Base-by-base conservation (phyloP, 2,329 filamentous ascomycete genomes). In the Rhinocladiella mackenziei region DNA sequence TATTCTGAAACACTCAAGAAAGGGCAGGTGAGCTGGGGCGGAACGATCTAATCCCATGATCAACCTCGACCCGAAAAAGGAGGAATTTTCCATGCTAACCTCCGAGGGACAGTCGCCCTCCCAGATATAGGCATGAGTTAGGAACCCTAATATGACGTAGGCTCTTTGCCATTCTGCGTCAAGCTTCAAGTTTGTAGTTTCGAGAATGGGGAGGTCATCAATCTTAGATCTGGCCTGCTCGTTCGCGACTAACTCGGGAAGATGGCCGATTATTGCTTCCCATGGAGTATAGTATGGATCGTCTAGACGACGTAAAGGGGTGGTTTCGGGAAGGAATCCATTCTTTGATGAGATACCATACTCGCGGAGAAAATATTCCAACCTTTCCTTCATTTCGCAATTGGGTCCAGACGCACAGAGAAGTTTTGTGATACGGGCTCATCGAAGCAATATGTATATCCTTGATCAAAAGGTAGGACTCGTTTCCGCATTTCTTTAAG, bases 221-320 rank as follows among this genome's bases (percentile, higher is more conserved):
- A 95, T 77, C 51, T 86, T 78, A 42, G 80, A 75, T 39, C 86
- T 79, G 56, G 95, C 74, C 39, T 84, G 81, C 60, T 83, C 83
- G 60, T 77, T 85, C 40, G 88, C 73, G 43, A 95, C 84, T 53
- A 92, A 73, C 31, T 77, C 76, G 65, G 92, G 87, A 13, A 96
- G 74, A 58, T 91, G 89, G 56, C 78, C 75, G 20, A 81, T 78
- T 43, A 94, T 73, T 29, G 80, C 76, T 66, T 96, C 89, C 89
- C 89, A 97, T 54, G 88, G 87, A 63, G 83, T 80, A 68, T 95
- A 97, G 72, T 95, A 95, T 6, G 81, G 75, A 58, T 92, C 83
- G 11, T 86, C 80, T 11, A 96, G 78, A 36, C 77, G 73, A 48
- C 81, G 78, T 53, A 95, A 72, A 41, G 89, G 89, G 44, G 83